Percentiles rank a stretch among this genome's conserved stretches.
Evolutionary conservation across 495 filamentous ascomycete genomes (phyloP).

Genomic region (Aspergillus indologenus): DNA sequence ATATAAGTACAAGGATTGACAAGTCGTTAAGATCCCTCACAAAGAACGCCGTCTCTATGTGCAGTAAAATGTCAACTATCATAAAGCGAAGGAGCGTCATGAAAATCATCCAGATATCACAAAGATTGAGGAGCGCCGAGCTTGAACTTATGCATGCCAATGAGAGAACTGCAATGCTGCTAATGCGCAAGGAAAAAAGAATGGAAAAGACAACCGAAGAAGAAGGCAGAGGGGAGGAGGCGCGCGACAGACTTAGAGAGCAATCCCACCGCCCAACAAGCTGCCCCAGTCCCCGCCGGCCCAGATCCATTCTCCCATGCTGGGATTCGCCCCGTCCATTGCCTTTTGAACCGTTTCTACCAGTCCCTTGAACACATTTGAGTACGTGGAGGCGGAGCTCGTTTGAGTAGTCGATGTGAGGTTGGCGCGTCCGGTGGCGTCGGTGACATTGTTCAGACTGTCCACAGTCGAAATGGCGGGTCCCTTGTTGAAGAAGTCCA

Average conservation of each 20-base stretch:
- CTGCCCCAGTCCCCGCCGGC: constrained; percentile 45
- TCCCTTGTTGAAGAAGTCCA: constrained; percentile 71
- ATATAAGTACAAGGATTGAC: background rate
- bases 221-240: background rate
- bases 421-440: constrained; percentile 40
- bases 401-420: constrained; percentile 26
- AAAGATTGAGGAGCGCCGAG: background rate
- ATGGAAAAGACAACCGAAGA: constrained; percentile 7
- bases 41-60: constrained; percentile 21
- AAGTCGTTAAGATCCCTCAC: constrained; percentile 1
- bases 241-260: constrained; percentile 21
- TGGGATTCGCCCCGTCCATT: constrained; percentile 34
- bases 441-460: constrained; percentile 57
- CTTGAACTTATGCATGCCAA: background rate
- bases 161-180: constrained; percentile 2
- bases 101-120: background rate
- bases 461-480: constrained; percentile 61
- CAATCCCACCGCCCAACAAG: constrained; percentile 40
- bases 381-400: constrained; percentile 31
- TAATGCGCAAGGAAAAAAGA: constrained; percentile 5
- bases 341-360: constrained; percentile 38
- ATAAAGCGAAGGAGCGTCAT: constrained; percentile 13
- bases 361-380: constrained; percentile 41
- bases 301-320: constrained; percentile 48
- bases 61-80: constrained; percentile 15